Conservation (phyloP, 345 rosid genomes). For the Fremontodendron californicum region DNA sequence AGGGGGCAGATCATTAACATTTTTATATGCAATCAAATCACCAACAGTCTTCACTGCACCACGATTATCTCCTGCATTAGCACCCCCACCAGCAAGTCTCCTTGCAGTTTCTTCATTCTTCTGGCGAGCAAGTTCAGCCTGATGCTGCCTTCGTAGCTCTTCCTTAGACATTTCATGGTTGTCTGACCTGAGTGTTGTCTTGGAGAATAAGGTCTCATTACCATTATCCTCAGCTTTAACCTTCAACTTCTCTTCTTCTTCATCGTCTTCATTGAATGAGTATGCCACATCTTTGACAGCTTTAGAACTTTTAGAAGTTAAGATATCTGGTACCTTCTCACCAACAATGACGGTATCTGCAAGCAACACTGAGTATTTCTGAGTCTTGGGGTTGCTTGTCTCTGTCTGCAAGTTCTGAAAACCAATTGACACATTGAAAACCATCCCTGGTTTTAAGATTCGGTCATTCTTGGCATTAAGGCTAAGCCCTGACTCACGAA, state of each 20-base stretch:
- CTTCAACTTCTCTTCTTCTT: constrained; percentile 38
- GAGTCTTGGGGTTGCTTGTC: constrained; percentile 31
- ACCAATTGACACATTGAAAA: constrained; percentile 53
- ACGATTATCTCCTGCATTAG: constrained; percentile 32
- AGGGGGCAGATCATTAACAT: constrained; percentile 48
- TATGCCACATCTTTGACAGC: constrained; percentile 52
- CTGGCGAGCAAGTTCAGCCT: constrained; percentile 57
- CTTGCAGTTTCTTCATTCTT: constrained; percentile 59
- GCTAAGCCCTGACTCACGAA: constrained; percentile 51
- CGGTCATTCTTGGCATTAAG: constrained; percentile 47
- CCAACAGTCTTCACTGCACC: constrained; percentile 25
- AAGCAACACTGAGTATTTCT: constrained; percentile 35
- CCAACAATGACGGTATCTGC: constrained; percentile 54
- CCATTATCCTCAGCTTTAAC: constrained; percentile 26
- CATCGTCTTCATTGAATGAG: constrained; percentile 53
- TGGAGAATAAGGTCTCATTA: constrained; percentile 28
- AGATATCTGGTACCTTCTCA: constrained; percentile 32
- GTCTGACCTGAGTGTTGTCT: constrained; percentile 52
- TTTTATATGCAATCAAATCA: constrained; percentile 49
- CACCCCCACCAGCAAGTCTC: constrained; percentile 49
- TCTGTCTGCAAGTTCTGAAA: constrained; percentile 42
- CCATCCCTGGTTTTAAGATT: constrained; percentile 38
- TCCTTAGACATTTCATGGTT: constrained; percentile 51
- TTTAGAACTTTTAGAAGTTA: constrained; percentile 46
- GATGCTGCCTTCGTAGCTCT: constrained; percentile 54